These are phyloP conservation scores for Ormosia emarginata DNA, from an alignment of 306 rosid genomes.

Conservation along the genomic window DNA sequence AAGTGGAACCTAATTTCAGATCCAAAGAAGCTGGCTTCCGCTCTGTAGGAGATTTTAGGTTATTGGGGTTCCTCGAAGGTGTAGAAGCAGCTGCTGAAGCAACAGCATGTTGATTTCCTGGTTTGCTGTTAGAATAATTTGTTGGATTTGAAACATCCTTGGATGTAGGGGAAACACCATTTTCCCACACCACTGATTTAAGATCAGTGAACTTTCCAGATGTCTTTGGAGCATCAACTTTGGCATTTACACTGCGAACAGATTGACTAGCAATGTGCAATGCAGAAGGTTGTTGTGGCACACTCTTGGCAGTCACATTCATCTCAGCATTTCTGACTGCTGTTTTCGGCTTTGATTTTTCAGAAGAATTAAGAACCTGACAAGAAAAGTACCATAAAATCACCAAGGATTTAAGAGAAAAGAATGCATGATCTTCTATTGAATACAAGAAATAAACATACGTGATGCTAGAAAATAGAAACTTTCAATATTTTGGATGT, in stretches of 20 bases:
- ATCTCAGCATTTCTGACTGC: slow-evolving; percentile 55
- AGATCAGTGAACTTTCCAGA: slow-evolving; percentile 93
- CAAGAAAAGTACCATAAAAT: neutral
- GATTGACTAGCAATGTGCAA: slow-evolving; percentile 56
- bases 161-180: slow-evolving; percentile 59
- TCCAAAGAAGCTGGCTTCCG: slow-evolving; percentile 63
- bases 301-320: slow-evolving; percentile 54
- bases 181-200: slow-evolving; percentile 75
- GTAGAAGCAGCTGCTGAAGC: slow-evolving; percentile 57
- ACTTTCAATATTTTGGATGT: neutral
- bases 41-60: slow-evolving; percentile 48
- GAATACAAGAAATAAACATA: neutral
- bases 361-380: slow-evolving; percentile 71
- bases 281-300: slow-evolving; percentile 51
- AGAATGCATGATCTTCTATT: neutral
- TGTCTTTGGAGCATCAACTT: slow-evolving; percentile 72
- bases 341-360: slow-evolving; percentile 82
- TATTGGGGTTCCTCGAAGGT: slow-evolving; percentile 66
- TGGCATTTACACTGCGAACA: slow-evolving; percentile 63
- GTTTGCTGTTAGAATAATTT: slow-evolving; percentile 42
- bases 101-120: slow-evolving; percentile 56
- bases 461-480: neutral
- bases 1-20: slow-evolving; percentile 60
- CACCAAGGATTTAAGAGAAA: neutral
- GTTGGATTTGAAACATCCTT: slow-evolving; percentile 81